Conservation (phyloP, 1,284 basidiomycete genomes). For the Sporisorium graminicola region DNA sequence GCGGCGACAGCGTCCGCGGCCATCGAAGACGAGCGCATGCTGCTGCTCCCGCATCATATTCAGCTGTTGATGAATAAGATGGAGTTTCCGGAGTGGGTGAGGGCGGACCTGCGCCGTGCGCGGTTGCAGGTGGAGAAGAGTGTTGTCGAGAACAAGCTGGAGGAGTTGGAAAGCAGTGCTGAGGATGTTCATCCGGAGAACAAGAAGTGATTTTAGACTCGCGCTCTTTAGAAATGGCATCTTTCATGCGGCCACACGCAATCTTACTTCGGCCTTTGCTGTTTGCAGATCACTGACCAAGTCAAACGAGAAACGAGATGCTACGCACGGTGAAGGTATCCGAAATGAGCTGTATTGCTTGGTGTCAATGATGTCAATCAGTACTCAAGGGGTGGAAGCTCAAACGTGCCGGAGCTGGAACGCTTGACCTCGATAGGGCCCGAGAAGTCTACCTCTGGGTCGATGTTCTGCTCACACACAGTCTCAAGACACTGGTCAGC, state of each 20-base stretch:
- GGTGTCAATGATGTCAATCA: background rate
- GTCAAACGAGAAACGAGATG: background rate
- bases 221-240: slow-evolving; percentile 5
- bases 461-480: slow-evolving; percentile 25
- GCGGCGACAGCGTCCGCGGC: slow-evolving; percentile 1
- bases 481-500: background rate
- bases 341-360: background rate
- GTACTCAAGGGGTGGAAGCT: slow-evolving; percentile 32
- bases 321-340: background rate
- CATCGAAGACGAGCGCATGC: slow-evolving; percentile 39
- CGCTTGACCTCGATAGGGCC: slow-evolving; percentile 45
- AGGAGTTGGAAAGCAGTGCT: slow-evolving; percentile 43
- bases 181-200: slow-evolving; percentile 25
- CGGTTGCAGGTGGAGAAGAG: slow-evolving; percentile 43
- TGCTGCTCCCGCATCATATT: slow-evolving; percentile 39
- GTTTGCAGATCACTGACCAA: too few species aligned
- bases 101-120: slow-evolving; percentile 46
- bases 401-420: slow-evolving; percentile 32
- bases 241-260: background rate
- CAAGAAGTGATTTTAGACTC: slow-evolving; percentile 11
- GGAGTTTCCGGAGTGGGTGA: slow-evolving; percentile 50
- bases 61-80: slow-evolving; percentile 42
- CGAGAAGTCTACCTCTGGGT: slow-evolving; percentile 43
- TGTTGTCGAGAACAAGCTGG: slow-evolving; percentile 43
- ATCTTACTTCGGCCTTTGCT: background rate